Conservation (phyloP, 805 yeast genomes). For the Dipodascopsis uninucleata region DNA sequence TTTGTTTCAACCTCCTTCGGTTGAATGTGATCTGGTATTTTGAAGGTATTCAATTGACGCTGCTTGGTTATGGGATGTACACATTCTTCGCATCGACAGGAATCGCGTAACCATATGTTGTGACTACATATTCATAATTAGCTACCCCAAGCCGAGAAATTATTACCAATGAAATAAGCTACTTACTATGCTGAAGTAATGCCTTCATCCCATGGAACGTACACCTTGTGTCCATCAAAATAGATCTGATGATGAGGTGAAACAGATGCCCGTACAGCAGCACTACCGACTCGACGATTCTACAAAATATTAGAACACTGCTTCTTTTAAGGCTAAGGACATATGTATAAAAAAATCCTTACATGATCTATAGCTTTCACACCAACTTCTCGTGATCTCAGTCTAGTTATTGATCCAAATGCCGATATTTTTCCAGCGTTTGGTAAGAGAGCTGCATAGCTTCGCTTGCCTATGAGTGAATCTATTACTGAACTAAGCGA, state of each 20-base stretch:
- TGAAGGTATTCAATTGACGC: constrained; percentile 53
- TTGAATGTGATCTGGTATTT: constrained; percentile 37
- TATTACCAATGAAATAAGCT: not conserved
- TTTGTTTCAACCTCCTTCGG: constrained; percentile 28
- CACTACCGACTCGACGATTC: too few species aligned
- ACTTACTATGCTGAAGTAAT: constrained; percentile 31
- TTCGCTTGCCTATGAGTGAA: too few species aligned
- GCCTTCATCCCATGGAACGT: constrained; percentile 33
- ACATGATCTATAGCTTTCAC: too few species aligned
- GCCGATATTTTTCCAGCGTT: too few species aligned
- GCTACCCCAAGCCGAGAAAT: constrained; percentile 2
- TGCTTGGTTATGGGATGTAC: constrained; percentile 56
- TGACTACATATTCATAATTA: constrained; percentile 34
- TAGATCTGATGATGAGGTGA: constrained; percentile 28
- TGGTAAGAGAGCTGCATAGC: too few species aligned
- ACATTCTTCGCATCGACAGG: constrained; percentile 56
- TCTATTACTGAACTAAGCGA: too few species aligned
- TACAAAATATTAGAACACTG: too few species aligned
- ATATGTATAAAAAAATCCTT: too few species aligned
- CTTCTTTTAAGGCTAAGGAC: too few species aligned
- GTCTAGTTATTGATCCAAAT: too few species aligned
- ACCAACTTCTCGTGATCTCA: too few species aligned
- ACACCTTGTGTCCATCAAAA: constrained; percentile 29
- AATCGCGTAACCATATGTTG: constrained; percentile 61
- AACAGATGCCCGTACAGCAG: constrained; percentile 9